Conservation (phyloP, 306 rosid species). For the Senna siamea region DNA sequence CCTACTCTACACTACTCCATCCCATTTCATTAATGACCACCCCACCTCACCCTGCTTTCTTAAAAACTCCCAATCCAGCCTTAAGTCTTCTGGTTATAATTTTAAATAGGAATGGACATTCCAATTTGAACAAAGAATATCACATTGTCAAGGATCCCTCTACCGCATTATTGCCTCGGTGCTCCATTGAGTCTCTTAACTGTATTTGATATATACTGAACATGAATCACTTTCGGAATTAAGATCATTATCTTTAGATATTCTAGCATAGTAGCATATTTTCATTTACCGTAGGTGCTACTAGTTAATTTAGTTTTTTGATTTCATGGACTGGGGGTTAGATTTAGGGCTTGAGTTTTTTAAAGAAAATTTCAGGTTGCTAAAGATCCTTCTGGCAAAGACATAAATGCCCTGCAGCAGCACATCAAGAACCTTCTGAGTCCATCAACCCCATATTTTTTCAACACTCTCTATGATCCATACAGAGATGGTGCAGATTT, state of each 20-base stretch:
- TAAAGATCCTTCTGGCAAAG: conserved; percentile 75
- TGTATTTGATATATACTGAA: no score
- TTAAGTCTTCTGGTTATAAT: background rate
- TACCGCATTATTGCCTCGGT: background rate
- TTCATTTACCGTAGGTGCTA: background rate
- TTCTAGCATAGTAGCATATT: background rate
- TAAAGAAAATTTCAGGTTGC: conserved; percentile 62
- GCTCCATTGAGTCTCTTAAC: background rate
- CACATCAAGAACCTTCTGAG: conserved; percentile 74
- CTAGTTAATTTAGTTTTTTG: background rate
- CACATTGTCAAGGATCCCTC: background rate
- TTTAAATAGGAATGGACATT: background rate
- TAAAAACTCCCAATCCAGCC: no score
- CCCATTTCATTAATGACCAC: no score
- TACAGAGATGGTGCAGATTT: conserved; percentile 82
- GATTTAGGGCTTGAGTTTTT: background rate
- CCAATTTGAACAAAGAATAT: background rate
- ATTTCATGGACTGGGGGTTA: background rate
- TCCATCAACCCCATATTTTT: conserved; percentile 85
- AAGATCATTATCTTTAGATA: background rate
- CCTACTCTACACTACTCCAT: no score
- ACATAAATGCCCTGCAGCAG: conserved; percentile 76
- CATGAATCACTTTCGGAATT: background rate
- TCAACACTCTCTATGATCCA: conserved; percentile 85
- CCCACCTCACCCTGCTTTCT: no score